Percentiles rank a stretch among this genome's conserved stretches.
Conservation (phyloP, 495 filamentous ascomycete genomes). For the Podospora sp. region DNA sequence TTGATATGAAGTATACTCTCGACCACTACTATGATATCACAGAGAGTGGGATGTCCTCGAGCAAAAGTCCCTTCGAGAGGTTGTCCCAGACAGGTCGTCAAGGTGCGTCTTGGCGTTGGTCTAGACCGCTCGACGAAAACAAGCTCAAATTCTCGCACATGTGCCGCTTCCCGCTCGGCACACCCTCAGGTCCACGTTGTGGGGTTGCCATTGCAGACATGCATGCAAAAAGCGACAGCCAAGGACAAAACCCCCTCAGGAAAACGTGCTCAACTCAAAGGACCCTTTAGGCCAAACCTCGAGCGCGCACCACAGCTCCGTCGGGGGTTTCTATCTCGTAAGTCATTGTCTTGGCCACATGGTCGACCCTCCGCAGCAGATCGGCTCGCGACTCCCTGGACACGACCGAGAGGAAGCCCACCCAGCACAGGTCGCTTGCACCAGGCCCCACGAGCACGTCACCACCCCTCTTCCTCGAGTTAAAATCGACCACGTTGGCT, state of each 20-base stretch:
- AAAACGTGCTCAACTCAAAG: constrained; percentile 11
- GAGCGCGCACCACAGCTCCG: background rate
- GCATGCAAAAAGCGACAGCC: background rate
- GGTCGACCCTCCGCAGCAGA: background rate
- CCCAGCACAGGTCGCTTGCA: constrained; percentile 28
- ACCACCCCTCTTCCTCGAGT: constrained; percentile 27
- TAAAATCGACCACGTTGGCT: constrained; percentile 24
- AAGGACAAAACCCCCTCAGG: background rate
- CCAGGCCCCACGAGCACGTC: constrained; percentile 29
- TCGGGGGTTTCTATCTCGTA: constrained; percentile 13
- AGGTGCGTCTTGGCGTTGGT: background rate
- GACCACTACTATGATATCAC: too few species aligned
- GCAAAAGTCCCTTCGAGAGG: too few species aligned
- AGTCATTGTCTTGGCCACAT: constrained; percentile 5
- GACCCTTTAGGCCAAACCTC: background rate
- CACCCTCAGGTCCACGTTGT: background rate
- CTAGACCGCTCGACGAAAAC: background rate
- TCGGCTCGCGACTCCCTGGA: constrained; percentile 2
- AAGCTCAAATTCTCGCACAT: background rate
- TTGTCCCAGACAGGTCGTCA: too few species aligned
- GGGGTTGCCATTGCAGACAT: background rate
- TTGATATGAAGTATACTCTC: too few species aligned
- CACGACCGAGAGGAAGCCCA: constrained; percentile 17
- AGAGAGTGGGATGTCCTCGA: too few species aligned
- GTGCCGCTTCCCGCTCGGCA: background rate